Evolutionary conservation across 495 filamentous ascomycete species (phyloP).

Genomic region (Talaromyces ruber): DNA sequence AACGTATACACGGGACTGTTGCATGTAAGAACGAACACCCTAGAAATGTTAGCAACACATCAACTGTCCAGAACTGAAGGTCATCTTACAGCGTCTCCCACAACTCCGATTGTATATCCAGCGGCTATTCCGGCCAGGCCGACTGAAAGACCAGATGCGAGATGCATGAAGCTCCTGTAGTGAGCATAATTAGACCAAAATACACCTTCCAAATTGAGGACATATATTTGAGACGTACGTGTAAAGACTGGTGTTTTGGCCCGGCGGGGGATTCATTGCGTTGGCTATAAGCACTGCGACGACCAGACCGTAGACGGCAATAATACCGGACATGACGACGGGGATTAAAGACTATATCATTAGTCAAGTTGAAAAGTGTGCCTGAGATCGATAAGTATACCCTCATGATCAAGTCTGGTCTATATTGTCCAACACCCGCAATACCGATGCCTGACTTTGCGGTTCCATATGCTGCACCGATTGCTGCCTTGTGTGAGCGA

Average conservation of each 20-base stretch:
- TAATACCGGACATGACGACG: conserved; percentile 99
- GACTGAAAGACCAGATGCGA: conserved; percentile 84
- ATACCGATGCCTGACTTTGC: conserved; percentile 97
- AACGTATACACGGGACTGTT: conserved; percentile 89
- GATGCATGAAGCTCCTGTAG: conserved; percentile 78
- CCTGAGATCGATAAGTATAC: conserved; percentile 25
- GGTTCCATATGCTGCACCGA: conserved; percentile 94
- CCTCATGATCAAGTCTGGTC: conserved; percentile 98
- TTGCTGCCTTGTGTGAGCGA: conserved; percentile 44
- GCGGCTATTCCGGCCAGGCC: conserved; percentile 91
- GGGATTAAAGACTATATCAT: conserved; percentile 71
- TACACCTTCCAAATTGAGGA: neutral
- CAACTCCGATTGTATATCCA: conserved; percentile 91
- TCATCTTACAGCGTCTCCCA: conserved; percentile 69
- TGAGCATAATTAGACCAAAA: neutral
- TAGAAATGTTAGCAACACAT: conserved; percentile 11
- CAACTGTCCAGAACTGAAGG: neutral
- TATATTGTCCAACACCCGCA: conserved; percentile 83
- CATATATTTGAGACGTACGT: conserved; percentile 43
- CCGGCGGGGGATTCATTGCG: conserved; percentile 61
- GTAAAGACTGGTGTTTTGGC: conserved; percentile 67
- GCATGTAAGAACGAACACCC: conserved; percentile 92
- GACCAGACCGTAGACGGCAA: conserved; percentile 95
- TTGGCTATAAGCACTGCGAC: conserved; percentile 90
- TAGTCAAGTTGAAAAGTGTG: conserved; percentile 3